Evolutionary conservation across 257 asterid genomes (phyloP), one percentile per base, ranked within the genome.

Genomic region (Solanum stenotomum): DNA sequence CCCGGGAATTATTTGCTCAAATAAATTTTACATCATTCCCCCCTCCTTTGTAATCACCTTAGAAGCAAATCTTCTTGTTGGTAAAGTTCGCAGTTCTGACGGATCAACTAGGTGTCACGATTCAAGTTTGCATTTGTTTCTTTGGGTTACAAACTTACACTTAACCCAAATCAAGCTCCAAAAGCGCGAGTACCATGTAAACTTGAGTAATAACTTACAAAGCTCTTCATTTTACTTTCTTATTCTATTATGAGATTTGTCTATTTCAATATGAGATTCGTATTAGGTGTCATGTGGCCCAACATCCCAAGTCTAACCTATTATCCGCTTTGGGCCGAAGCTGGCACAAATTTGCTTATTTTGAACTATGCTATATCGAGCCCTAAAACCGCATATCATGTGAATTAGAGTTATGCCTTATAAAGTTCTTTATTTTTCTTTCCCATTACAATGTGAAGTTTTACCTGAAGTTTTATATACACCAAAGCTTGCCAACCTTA

Each of bases 351-450:
- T 23, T 23, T 22, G 65, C 65, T 61, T 23, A 1, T 10, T 61
- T 9, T 61, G 70, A 14, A 61, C 29, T 61, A 61, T 23, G 29
- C 6, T 20, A 61, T 23, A 61, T 23, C 7, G 15, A 23, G 6
- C 1, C 6, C 6, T 0, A 3, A 61, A 8, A 61, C 0, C 6
- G 1, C 5, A 20, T 8, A 59, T 22, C 12, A 22, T 22, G 5
- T 59, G 68, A 59, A 59, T 8, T 59, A 20, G 27, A 59, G 65
- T 0, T 56, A 59, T 59, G 68, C 25, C 65, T 59, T 59, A 59
- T 16, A 59, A 22, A 59, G 0, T 20, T 59, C 68, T 59, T 59
- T 22, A 59, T 1, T 7, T 59, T 59, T 20, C 1, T 59, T 20
- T 59, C 0, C 1, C 27, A 59, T 59, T 22, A 20, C 27, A 20